Percentiles rank a stretch among this genome's conserved stretches.
These are phyloP conservation scores for Chrysoporthe cubensis DNA, from an alignment of 2,329 filamentous ascomycete genomes.

Conservation along the genomic window DNA sequence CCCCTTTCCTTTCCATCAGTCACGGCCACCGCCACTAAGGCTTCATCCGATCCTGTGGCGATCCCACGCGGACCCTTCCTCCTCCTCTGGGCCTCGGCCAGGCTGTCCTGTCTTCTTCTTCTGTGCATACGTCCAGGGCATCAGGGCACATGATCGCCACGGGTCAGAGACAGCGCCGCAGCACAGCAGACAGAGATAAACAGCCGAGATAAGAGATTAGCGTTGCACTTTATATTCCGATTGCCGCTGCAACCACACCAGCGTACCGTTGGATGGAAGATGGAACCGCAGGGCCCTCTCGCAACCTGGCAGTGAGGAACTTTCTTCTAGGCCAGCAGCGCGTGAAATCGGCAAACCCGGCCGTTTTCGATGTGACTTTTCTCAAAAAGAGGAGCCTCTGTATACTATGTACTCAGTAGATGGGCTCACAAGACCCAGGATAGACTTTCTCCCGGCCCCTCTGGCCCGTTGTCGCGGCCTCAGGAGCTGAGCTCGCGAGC, in stretches of 20 bases:
- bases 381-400: too few species aligned
- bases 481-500: too few species aligned
- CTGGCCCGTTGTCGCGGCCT: too few species aligned
- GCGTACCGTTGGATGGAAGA: neutral
- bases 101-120: neutral
- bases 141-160: neutral
- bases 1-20: neutral
- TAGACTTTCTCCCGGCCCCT: too few species aligned
- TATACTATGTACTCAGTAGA: neutral
- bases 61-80: too few species aligned
- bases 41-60: neutral
- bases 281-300: neutral
- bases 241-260: conserved; percentile 15
- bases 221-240: conserved; percentile 13
- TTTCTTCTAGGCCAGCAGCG: too few species aligned
- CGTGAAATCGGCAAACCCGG: neutral
- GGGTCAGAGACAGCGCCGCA: neutral
- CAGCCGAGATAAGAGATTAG: conserved; percentile 8
- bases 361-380: neutral
- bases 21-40: neutral
- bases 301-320: neutral
- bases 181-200: conserved; percentile 9
- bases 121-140: neutral
- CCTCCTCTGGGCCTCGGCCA: neutral
- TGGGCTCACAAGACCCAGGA: too few species aligned